A percentile compares a stretch with the other conserved stretches of the same genome.
Conservation (phyloP, 139 green algal genomes). For the Haematococcus lacustris region DNA sequence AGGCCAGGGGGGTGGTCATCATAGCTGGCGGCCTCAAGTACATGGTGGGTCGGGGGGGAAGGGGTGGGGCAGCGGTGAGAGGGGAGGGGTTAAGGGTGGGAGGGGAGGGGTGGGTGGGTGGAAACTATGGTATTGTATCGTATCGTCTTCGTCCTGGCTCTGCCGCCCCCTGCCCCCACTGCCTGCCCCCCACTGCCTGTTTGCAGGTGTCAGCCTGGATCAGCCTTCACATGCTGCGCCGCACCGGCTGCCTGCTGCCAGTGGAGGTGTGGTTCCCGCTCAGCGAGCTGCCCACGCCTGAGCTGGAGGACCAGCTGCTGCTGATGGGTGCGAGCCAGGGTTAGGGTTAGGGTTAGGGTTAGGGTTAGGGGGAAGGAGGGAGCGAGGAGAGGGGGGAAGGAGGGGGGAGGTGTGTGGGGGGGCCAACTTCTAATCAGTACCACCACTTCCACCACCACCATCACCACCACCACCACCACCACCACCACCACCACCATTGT, state of each 20-base stretch:
- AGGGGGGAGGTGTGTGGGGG: no score
- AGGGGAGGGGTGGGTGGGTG: no score
- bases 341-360: no score
- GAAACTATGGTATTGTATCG: neutral
- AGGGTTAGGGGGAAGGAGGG: no score
- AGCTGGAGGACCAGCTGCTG: slow-evolving; percentile 20
- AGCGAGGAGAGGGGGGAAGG: no score
- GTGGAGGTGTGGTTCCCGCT: slow-evolving; percentile 45
- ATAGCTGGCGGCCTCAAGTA: slow-evolving; percentile 36
- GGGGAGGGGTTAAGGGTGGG: no score
- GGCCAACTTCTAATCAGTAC: no score
- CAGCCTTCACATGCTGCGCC: slow-evolving; percentile 35
- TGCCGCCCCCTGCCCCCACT: no score
- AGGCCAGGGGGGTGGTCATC: slow-evolving; percentile 33
- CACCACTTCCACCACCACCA: no score
- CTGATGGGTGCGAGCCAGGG: slow-evolving; percentile 16
- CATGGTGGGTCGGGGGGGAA: slow-evolving; percentile 18
- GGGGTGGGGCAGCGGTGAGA: neutral
- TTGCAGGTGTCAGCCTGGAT: slow-evolving; percentile 25
- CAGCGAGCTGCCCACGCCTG: slow-evolving; percentile 19
- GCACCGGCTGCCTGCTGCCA: slow-evolving; percentile 37
- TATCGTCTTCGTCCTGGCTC: neutral
- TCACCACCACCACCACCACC: no score
- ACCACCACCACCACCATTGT: no score
- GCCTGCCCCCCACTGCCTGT: no score